Evolutionary conservation across 176 grass and related monocot species (phyloP).

Genomic region (Microstegium vimineum): DNA sequence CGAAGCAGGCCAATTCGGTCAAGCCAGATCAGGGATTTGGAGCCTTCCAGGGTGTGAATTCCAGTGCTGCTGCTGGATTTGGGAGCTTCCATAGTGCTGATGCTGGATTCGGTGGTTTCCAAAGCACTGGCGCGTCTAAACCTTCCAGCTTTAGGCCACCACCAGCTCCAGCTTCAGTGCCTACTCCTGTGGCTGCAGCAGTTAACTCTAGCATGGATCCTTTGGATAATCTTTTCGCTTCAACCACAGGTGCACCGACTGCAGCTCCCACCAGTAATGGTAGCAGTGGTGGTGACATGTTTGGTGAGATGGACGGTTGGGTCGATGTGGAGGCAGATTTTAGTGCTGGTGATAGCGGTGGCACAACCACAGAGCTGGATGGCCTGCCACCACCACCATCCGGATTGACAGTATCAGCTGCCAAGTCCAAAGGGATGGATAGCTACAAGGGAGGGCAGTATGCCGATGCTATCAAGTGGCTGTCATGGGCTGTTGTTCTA

Average conservation of each 20-base stretch:
- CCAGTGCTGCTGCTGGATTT: conserved; percentile 30
- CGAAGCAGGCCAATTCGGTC: conserved; percentile 29
- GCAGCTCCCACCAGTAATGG: conserved; percentile 30
- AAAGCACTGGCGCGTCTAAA: conserved; percentile 35
- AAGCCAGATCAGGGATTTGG: conserved; percentile 52
- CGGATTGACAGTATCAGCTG: conserved; percentile 57
- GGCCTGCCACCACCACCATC: conserved; percentile 74
- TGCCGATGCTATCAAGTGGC: conserved; percentile 97
- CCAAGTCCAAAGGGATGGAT: conserved; percentile 84
- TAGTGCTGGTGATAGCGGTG: conserved; percentile 47
- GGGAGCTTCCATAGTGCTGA: conserved; percentile 43
- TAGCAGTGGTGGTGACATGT: conserved; percentile 37
- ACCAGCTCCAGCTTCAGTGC: conserved; percentile 25
- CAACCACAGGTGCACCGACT: conserved; percentile 40
- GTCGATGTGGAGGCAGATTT: conserved; percentile 69
- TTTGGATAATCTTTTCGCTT: conserved; percentile 78
- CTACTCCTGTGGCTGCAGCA: conserved; percentile 27
- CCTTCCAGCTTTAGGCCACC: conserved; percentile 44
- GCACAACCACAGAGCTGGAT: conserved; percentile 78
- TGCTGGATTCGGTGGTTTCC: conserved; percentile 42
- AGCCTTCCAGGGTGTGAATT: conserved; percentile 41
- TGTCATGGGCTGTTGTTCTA: conserved; percentile 87
- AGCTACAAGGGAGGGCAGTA: conserved; percentile 96
- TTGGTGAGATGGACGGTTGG: conserved; percentile 88
- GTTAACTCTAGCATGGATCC: conserved; percentile 41